These are phyloP conservation scores for Marasmius oreades DNA, from an alignment of 1,284 basidiomycete species.

Conservation along the genomic window DNA sequence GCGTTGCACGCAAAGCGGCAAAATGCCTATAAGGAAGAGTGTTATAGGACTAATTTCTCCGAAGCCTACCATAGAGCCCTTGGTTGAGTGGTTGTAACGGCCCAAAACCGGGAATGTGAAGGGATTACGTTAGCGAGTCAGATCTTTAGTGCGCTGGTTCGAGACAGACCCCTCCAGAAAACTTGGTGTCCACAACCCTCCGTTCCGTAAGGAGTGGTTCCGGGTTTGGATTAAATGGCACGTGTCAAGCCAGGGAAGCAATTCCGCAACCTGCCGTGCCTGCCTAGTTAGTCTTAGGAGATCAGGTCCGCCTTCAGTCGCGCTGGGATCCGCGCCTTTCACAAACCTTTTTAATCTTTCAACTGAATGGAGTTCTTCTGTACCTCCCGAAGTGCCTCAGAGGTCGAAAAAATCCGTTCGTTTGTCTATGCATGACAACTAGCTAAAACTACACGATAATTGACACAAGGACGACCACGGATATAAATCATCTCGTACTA, in stretches of 20 bases:
- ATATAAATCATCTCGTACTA: too few species aligned
- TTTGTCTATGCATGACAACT: too few species aligned
- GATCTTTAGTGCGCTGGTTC: conserved; percentile 78
- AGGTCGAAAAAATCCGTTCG: too few species aligned
- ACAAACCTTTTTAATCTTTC: conserved; percentile 62
- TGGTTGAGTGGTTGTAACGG: conserved; percentile 77
- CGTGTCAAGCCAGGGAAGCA: conserved; percentile 84
- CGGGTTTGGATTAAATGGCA: conserved; percentile 73
- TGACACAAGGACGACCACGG: too few species aligned
- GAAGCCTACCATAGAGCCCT: not conserved
- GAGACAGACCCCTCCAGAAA: conserved; percentile 88
- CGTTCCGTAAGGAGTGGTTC: conserved; percentile 55
- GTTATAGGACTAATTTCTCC: not conserved
- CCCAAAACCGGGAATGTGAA: conserved; percentile 77
- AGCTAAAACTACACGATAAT: too few species aligned
- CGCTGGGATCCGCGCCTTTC: conserved; percentile 68
- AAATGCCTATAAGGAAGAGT: too few species aligned
- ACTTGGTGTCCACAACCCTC: conserved; percentile 75
- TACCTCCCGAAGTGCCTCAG: not conserved
- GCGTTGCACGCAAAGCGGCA: too few species aligned
- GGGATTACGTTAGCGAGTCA: conserved; percentile 58
- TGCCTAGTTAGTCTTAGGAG: conserved; percentile 88
- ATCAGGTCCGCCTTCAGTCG: conserved; percentile 78
- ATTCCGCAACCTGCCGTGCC: conserved; percentile 82
- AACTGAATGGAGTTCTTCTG: not conserved